phyloP scores from a whole-genome alignment of 2,329 filamentous ascomycete species.

The Knufia petricola region DNA sequence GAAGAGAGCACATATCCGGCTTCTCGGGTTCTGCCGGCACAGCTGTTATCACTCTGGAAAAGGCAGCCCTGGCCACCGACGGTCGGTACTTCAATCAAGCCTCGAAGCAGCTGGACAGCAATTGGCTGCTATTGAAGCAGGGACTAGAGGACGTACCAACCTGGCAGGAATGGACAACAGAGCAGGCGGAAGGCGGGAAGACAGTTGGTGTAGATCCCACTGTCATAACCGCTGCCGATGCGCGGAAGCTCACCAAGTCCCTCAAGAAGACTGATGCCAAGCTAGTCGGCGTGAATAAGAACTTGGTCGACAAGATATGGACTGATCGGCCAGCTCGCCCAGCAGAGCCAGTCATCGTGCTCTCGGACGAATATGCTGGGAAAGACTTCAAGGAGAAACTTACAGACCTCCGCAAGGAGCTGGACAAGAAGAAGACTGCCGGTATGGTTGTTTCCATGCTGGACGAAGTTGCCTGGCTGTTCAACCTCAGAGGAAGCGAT shows the following conservation, averaged over 20 bases:
- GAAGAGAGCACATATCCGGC: conserved; percentile 83
- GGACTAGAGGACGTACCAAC: conserved; percentile 89
- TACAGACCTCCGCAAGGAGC: conserved; percentile 74
- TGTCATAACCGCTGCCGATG: conserved; percentile 66
- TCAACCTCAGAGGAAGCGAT: conserved; percentile 88
- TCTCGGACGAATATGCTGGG: conserved; percentile 65
- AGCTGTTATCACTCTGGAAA: conserved; percentile 74
- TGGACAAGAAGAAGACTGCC: conserved; percentile 78
- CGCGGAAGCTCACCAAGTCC: conserved; percentile 69
- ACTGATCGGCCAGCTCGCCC: conserved; percentile 62
- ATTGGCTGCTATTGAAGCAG: conserved; percentile 88
- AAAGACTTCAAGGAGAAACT: conserved; percentile 78
- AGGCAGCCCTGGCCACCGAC: conserved; percentile 86
- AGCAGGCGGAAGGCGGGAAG: conserved; percentile 79
- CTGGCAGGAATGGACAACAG: conserved; percentile 87
- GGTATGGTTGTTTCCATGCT: conserved; percentile 76
- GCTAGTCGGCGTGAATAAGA: conserved; percentile 64
- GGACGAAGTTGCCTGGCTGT: conserved; percentile 97
- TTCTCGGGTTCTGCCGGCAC: conserved; percentile 94
- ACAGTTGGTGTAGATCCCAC: conserved; percentile 84
- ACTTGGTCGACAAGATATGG: conserved; percentile 91
- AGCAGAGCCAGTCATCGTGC: conserved; percentile 62
- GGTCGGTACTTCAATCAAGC: conserved; percentile 98
- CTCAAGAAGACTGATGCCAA: conserved; percentile 74
- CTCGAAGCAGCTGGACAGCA: conserved; percentile 74